These are phyloP conservation scores for Chiua sp. DNA, from an alignment of 1,284 basidiomycete species.

Conservation along the genomic window DNA sequence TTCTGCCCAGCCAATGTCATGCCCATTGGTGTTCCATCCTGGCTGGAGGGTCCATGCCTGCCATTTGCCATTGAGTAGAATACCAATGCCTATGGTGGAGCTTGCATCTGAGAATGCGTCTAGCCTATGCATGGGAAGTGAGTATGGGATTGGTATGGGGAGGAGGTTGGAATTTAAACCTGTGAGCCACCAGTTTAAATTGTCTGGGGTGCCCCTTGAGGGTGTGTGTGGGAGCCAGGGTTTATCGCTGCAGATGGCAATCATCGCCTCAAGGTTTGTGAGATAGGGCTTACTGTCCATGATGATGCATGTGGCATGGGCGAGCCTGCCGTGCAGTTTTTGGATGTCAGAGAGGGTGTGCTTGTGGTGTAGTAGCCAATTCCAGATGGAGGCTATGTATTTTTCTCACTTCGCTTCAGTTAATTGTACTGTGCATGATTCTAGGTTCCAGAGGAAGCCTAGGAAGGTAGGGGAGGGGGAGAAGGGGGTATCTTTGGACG, in stretches of 20 bases:
- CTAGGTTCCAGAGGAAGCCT: not conserved
- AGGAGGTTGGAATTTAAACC: not conserved
- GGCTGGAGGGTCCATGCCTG: not conserved
- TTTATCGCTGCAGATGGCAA: not conserved
- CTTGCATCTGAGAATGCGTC: constrained; percentile 9
- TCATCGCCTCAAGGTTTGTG: constrained; percentile 1
- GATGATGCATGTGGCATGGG: not conserved
- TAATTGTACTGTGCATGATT: not conserved
- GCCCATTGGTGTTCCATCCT: not conserved
- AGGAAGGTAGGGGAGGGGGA: not conserved
- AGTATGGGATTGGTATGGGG: not conserved
- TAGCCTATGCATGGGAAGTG: not conserved
- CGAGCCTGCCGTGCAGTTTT: constrained; percentile 5
- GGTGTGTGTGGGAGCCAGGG: constrained; percentile 3
- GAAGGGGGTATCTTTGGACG: not conserved
- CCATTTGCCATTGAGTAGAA: constrained; percentile 9
- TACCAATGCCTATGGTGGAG: constrained; percentile 5
- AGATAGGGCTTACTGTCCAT: not conserved
- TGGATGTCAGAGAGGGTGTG: not conserved
- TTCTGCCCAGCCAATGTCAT: constrained; percentile 21
- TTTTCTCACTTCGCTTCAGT: not conserved
- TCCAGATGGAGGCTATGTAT: not conserved
- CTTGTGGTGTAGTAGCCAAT: not conserved
- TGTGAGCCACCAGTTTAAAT: constrained; percentile 6
- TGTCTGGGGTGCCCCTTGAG: not conserved